These are phyloP conservation scores for Mycena pura DNA, from an alignment of 768 basidiomycete genomes.

Conservation along the genomic window DNA sequence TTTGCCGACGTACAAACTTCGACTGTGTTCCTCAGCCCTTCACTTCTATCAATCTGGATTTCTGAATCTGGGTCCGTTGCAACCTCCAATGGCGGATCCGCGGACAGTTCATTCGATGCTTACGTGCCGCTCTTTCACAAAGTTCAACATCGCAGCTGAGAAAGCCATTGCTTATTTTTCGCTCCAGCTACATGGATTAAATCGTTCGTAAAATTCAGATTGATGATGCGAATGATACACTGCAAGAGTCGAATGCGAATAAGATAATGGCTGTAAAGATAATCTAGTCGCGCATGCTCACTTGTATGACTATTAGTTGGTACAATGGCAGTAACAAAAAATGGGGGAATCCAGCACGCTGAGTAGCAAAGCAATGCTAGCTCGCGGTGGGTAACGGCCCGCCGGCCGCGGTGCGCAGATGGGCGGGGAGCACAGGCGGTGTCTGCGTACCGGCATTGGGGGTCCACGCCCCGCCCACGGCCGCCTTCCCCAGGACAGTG, in stretches of 20 bases:
- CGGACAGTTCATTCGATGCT: no score
- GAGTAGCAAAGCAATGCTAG: neutral
- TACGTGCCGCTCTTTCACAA: no score
- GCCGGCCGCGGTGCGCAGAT: conserved; percentile 32
- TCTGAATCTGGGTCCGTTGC: no score
- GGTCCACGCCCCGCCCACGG: neutral
- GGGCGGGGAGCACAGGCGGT: conserved; percentile 36
- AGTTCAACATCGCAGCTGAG: neutral
- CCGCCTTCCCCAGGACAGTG: conserved; percentile 44
- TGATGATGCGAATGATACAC: neutral
- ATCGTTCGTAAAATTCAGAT: no score
- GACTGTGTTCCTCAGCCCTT: no score
- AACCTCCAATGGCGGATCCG: no score
- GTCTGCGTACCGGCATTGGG: conserved; percentile 13
- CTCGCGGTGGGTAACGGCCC: neutral
- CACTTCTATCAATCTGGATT: no score
- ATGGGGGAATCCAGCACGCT: neutral
- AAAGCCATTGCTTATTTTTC: neutral
- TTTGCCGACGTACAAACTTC: no score
- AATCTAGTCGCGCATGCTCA: conserved; percentile 4
- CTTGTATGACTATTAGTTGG: conserved; percentile 18
- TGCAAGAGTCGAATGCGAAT: neutral
- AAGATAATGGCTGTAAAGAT: conserved; percentile 12
- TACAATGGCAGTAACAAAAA: neutral
- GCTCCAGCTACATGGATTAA: neutral